phyloP scores from a whole-genome alignment of 164 flowering plant species.

The Brasenia schreberi region DNA sequence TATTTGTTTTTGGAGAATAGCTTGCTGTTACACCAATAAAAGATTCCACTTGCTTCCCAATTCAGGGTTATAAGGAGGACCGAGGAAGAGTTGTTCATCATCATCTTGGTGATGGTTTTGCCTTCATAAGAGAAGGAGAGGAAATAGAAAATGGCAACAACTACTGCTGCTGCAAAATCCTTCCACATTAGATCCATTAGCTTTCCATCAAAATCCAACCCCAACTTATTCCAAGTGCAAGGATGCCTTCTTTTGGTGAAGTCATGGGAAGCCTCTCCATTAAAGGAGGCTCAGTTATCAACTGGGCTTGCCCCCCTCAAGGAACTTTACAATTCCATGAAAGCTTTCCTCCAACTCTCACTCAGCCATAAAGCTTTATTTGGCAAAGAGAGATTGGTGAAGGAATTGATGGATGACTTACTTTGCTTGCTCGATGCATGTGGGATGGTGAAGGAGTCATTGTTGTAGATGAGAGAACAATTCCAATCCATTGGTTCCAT shows the following conservation, averaged over 20 bases:
- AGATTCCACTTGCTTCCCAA: not conserved
- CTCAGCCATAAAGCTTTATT: conserved; percentile 6
- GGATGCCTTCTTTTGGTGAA: not conserved
- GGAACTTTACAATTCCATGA: conserved; percentile 10
- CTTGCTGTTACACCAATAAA: not conserved
- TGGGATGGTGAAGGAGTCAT: conserved; percentile 14
- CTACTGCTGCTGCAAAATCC: not conserved
- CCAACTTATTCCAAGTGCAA: not conserved
- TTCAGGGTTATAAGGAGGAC: not conserved
- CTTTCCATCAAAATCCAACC: not conserved
- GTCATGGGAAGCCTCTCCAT: not conserved
- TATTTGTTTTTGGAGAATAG: not conserved
- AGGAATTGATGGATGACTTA: conserved; percentile 23
- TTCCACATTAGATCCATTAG: not conserved
- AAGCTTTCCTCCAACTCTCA: conserved; percentile 14
- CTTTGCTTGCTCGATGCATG: conserved; percentile 25
- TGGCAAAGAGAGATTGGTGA: conserved; percentile 13
- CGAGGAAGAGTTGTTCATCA: not conserved
- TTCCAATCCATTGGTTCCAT: conserved; percentile 12
- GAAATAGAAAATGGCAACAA: not conserved
- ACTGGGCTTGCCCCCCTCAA: not conserved
- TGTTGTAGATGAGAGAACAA: conserved; percentile 16
- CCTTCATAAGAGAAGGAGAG: not conserved
- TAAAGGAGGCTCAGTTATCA: not conserved
- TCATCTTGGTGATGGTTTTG: not conserved